These are phyloP conservation scores for Telfairia occidentalis DNA, from an alignment of 331 rosid genomes.

Conservation along the genomic window DNA sequence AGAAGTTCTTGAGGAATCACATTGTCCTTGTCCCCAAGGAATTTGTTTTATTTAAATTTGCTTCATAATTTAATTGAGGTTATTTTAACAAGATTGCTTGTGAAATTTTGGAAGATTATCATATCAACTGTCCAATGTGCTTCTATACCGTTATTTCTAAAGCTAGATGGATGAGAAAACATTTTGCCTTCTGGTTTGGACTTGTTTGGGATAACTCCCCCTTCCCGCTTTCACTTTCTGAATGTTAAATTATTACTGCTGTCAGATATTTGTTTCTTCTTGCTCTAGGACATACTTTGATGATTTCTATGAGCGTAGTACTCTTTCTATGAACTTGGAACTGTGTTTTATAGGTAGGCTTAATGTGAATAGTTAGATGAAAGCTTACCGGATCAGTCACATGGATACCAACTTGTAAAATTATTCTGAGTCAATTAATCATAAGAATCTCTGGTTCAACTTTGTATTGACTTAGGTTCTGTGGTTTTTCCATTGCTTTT, in stretches of 20 bases:
- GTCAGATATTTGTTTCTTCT: not conserved
- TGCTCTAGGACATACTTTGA: not conserved
- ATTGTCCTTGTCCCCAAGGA: not conserved
- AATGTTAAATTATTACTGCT: not conserved
- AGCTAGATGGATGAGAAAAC: not conserved
- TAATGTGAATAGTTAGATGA: not conserved
- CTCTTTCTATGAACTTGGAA: not conserved
- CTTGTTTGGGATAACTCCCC: not conserved
- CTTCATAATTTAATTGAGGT: not conserved
- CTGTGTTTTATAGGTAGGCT: not conserved
- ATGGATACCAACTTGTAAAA: not conserved
- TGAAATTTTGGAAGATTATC: not conserved
- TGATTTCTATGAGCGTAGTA: not conserved
- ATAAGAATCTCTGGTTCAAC: conserved; percentile 18
- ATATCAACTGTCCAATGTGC: not conserved
- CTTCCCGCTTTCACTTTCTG: not conserved
- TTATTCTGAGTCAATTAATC: not conserved
- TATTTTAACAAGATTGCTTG: not conserved
- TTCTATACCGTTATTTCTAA: not conserved
- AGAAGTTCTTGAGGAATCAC: not conserved
- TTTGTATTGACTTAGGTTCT: not conserved
- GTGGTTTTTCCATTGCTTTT: conserved; percentile 15
- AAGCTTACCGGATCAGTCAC: not conserved
- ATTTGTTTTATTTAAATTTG: not conserved
- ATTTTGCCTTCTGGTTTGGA: not conserved